Evolutionary conservation across 1,284 basidiomycete genomes (phyloP).

Genomic region (Heterobasidion irregulare): DNA sequence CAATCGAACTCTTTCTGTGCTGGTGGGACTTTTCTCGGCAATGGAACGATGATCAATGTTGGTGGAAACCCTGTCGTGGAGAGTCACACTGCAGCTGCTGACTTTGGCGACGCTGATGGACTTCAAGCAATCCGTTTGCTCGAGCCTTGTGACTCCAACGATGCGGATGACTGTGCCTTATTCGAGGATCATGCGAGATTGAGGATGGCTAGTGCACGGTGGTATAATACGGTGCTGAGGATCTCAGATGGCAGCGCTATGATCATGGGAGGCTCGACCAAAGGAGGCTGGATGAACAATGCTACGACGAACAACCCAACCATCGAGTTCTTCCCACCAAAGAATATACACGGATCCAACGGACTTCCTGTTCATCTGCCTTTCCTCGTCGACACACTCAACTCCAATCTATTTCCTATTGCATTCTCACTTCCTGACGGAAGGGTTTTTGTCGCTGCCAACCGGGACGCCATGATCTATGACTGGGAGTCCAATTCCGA

Average conservation of each 20-base stretch:
- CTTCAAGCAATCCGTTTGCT: constrained; percentile 69
- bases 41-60: constrained; percentile 70
- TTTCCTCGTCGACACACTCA: constrained; percentile 68
- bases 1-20: constrained; percentile 86
- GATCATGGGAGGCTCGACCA: constrained; percentile 73
- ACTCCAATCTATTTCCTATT: constrained; percentile 78
- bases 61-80: constrained; percentile 72
- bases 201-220: constrained; percentile 65
- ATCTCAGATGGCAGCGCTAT: constrained; percentile 72
- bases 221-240: constrained; percentile 69
- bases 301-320: constrained; percentile 74
- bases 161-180: constrained; percentile 44
- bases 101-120: constrained; percentile 71
- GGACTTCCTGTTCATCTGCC: constrained; percentile 54
- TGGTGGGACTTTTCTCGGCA: constrained; percentile 67
- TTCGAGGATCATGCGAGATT: constrained; percentile 58
- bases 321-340: constrained; percentile 74
- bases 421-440: constrained; percentile 69
- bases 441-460: constrained; percentile 72
- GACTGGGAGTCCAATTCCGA: constrained; percentile 65
- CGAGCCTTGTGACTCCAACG: constrained; percentile 51
- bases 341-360: constrained; percentile 54
- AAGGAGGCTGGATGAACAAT: constrained; percentile 79
- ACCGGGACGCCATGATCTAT: constrained; percentile 74
- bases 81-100: constrained; percentile 50